Conservation (phyloP, 2,329 filamentous ascomycete species). For the Clathrospora elynae region DNA sequence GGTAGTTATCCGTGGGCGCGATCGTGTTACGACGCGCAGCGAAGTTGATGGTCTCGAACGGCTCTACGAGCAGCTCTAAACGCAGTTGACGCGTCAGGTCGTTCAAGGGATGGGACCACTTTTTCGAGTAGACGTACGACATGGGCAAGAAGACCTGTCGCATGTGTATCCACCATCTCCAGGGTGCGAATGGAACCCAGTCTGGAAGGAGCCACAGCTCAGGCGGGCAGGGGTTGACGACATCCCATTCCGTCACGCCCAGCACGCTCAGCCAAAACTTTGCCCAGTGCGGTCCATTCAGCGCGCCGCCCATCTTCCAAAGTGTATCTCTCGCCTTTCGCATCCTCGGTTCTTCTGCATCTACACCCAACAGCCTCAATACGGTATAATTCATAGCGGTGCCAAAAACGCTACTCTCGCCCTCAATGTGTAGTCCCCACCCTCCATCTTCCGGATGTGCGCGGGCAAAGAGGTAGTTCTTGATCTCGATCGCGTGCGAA, state of each 20-base stretch:
- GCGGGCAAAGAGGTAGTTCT: conserved; percentile 85
- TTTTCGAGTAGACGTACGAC: conserved; percentile 85
- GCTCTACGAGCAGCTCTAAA: conserved; percentile 80
- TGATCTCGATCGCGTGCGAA: conserved; percentile 83
- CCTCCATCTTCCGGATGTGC: conserved; percentile 89
- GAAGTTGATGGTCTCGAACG: conserved; percentile 80
- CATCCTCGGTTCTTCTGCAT: conserved; percentile 82
- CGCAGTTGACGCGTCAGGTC: conserved; percentile 73
- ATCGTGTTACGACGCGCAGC: conserved; percentile 80
- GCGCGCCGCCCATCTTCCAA: conserved; percentile 83
- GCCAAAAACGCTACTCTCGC: conserved; percentile 88
- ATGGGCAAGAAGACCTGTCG: conserved; percentile 95
- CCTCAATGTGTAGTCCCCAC: conserved; percentile 96
- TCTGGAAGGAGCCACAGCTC: conserved; percentile 93
- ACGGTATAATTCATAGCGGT: conserved; percentile 85
- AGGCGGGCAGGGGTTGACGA: conserved; percentile 91
- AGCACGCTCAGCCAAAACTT: conserved; percentile 93
- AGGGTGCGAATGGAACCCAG: conserved; percentile 87
- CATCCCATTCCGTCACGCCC: conserved; percentile 83
- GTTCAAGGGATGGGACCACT: conserved; percentile 77
- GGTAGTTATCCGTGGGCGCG: conserved; percentile 80
- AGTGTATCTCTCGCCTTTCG: conserved; percentile 80
- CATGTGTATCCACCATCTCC: conserved; percentile 98
- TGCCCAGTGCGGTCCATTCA: conserved; percentile 89
- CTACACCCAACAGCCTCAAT: conserved; percentile 80